These are phyloP conservation scores for Sporothrix mexicana DNA, from an alignment of 2,329 filamentous ascomycete species.

Conservation along the genomic window DNA sequence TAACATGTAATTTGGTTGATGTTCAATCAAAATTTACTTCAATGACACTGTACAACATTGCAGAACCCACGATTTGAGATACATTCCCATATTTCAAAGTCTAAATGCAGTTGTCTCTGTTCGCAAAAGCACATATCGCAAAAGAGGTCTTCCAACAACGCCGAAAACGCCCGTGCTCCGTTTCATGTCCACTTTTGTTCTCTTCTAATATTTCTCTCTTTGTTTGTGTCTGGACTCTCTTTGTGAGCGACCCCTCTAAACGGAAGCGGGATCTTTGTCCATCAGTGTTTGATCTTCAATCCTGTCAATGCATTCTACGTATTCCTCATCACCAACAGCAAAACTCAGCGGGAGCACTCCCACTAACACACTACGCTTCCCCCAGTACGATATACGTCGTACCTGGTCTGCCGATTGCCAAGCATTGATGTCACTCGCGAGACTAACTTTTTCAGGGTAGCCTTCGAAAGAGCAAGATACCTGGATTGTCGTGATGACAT, in stretches of 20 bases:
- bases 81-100: too few relatives aligned
- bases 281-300: constrained; percentile 19
- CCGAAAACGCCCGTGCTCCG: neutral
- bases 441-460: neutral
- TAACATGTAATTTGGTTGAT: too few relatives aligned
- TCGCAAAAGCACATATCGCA: neutral
- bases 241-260: neutral
- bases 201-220: constrained; percentile 22
- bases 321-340: too few relatives aligned
- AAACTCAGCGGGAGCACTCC: too few relatives aligned
- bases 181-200: constrained; percentile 20
- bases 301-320: neutral
- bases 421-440: neutral
- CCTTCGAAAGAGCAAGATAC: neutral
- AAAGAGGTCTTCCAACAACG: neutral
- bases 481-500: neutral
- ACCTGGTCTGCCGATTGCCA: constrained; percentile 9
- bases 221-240: neutral
- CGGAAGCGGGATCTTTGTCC: neutral
- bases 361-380: neutral
- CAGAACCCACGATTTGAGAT: too few relatives aligned
- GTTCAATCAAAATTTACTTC: too few relatives aligned
- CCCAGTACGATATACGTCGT: too few relatives aligned
- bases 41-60: neutral
- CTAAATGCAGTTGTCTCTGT: neutral